Evolutionary conservation across 2,329 filamentous ascomycete genomes (phyloP), one percentile per base, ranked within the genome.

Genomic region (Fusarium annulatum): DNA sequence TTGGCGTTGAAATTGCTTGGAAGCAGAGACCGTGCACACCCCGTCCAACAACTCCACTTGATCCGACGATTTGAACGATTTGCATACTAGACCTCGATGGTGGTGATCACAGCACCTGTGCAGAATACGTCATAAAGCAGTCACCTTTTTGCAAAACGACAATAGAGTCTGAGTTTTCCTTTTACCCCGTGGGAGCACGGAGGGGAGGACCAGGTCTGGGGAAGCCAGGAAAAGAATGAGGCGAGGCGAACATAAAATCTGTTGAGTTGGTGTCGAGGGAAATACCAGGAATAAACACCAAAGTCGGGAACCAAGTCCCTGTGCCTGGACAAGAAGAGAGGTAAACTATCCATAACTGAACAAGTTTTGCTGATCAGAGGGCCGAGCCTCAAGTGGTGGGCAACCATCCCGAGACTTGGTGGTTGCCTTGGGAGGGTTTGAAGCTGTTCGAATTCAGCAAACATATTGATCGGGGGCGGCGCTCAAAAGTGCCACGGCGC

Each of bases 31-130:
- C 72, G 72, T 75, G 72, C 72, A 58, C 60, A 26, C 69, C 69
- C 39, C 28, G 48, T 34, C 46, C 46, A 61, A 30, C 28, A 58
- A 51, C 55, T 60, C 64, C 67, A 71, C 64, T 64, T 57, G 30
- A 64, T 56, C 53, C 51, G 49, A 65, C 64, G 72, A 64, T 56
- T 64, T 61, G 45, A 16, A 59, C 72, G 72, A 75, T 75, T 64
- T 61, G 26, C 67, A 73, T 73, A 73, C 73, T 67, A 64, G 59
- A 74, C 52, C 23, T 57, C 73, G 73, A 75, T 76, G 64, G 41
- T 42, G 59, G 58, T 60, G 57, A 59, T 67, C 30, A 53, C 26
- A 23, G 36, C 57, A 48, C 48, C 60, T 66, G 60, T 67, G 67
- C 61, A 69, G 45, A 41, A 51, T 73, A 76, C 74, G 74, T 76